These are phyloP conservation scores for Pyronema domesticum DNA, from an alignment of 495 filamentous ascomycete genomes.

Conservation along the genomic window DNA sequence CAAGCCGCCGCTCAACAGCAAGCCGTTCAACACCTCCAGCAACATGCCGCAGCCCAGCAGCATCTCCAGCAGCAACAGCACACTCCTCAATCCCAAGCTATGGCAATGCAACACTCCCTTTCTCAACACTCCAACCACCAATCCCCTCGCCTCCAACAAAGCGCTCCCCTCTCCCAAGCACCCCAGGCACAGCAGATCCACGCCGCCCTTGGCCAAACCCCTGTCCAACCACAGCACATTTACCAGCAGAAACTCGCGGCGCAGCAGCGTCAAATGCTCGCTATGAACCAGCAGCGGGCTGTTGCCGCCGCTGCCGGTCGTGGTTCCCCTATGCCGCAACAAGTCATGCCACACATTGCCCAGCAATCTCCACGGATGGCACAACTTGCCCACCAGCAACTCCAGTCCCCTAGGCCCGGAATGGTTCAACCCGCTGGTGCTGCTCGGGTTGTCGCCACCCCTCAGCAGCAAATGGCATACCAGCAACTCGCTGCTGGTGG, in stretches of 20 bases:
- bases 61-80: constrained; percentile 24
- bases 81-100: constrained; percentile 4
- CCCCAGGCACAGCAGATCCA: constrained; percentile 11
- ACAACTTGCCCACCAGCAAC: constrained; percentile 7
- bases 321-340: constrained; percentile 8
- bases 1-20: constrained; percentile 26
- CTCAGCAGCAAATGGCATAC: not conserved
- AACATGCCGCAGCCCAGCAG: constrained; percentile 23
- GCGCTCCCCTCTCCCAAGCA: not conserved
- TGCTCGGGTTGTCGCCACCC: not conserved
- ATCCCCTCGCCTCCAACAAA: constrained; percentile 2
- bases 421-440: not conserved
- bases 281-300: not conserved
- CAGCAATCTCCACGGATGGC: constrained; percentile 5
- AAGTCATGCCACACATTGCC: constrained; percentile 9
- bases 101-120: constrained; percentile 5
- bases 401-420: constrained; percentile 1
- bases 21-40: constrained; percentile 22
- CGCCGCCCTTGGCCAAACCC: not conserved
- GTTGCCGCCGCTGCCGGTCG: not conserved
- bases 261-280: constrained; percentile 6
- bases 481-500: not conserved
- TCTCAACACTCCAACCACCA: constrained; percentile 3
- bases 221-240: not conserved
- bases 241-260: not conserved